Conservation (phyloP, 352 stramenopile genomes). For the Globisporangium ultimum region DNA sequence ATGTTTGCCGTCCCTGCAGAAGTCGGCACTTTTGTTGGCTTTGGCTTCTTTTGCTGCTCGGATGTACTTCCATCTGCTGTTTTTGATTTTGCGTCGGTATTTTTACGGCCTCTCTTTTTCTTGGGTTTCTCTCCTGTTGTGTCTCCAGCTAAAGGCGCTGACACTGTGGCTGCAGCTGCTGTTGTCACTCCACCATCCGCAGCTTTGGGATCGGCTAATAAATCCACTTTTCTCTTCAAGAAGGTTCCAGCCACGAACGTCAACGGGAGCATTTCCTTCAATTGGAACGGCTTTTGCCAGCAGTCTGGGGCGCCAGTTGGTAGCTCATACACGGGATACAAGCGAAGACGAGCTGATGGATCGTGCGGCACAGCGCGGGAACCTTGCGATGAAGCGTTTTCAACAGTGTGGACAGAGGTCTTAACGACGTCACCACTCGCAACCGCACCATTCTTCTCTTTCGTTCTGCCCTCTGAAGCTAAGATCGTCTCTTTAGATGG, state of each 20-base stretch:
- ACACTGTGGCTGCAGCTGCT: neutral
- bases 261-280: conserved; percentile 40
- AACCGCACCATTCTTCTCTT: too few relatives aligned
- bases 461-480: too few relatives aligned
- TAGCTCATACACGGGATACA: conserved; percentile 52
- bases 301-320: conserved; percentile 27
- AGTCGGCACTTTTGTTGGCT: conserved; percentile 2
- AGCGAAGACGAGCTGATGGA: neutral
- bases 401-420: too few relatives aligned
- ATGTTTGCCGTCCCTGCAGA: conserved; percentile 13
- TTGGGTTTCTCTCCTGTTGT: conserved; percentile 7
- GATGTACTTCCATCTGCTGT: neutral
- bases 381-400: too few relatives aligned
- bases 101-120: conserved; percentile 10
- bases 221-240: conserved; percentile 32
- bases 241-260: conserved; percentile 62
- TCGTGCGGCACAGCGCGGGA: too few relatives aligned
- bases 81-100: conserved; percentile 4
- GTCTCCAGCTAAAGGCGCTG: neutral
- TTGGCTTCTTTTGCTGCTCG: conserved; percentile 15
- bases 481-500: neutral
- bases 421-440: too few relatives aligned
- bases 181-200: neutral
- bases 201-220: neutral
- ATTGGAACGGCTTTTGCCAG: conserved; percentile 40